Evolutionary conservation across 75 land plant genomes (phyloP), one percentile per base, ranked within the genome.

Genomic region (Azolla pinnata): DNA sequence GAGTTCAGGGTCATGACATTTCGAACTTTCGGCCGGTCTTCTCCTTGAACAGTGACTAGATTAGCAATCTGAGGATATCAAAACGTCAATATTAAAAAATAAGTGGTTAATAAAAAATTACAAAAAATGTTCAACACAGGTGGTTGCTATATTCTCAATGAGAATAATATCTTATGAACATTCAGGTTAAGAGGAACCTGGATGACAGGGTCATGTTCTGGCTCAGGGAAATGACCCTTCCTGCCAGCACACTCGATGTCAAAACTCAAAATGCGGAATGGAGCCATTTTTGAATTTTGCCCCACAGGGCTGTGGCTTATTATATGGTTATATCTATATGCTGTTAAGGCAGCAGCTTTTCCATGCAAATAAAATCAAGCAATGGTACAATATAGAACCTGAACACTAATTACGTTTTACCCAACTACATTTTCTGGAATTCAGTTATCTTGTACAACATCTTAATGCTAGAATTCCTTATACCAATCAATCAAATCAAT

Each of bases 201-300:
- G 58, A 93, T 93, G 29, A 93, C 98, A 65, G 98, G 98, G 74
- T 93, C 98, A 64, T 93, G 87, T 19, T 46, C 80, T 18, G 98
- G 85, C 72, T 89, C 98, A 29, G 98, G 98, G 71, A 93, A 93
- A 72, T 72, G 96, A n/a, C 98, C 98, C 73, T 93, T 93, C 28
- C 98, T 86, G 25, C 98, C 98, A 45, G 98, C 98, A 77, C 98
- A 93, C 67, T 93, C 98, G 66, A 93, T 93, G 63, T 93, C 98
- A 79, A 93, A 88, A 77, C 98, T 93, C 60, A 93, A 69, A 40
- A 93, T 93, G 10, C 98, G 82, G 74, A 93, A 93, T 28, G 96
- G 98, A 58, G 98, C 98, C 92, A 93, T 84, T 60, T 83, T 93
- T 9, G 98, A 93, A 63, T 74, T 85, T 16, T 85, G 81, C 21